These are phyloP conservation scores for Trypanosoma melophagium DNA, from an alignment of 208 protist genomes.

Conservation along the genomic window DNA sequence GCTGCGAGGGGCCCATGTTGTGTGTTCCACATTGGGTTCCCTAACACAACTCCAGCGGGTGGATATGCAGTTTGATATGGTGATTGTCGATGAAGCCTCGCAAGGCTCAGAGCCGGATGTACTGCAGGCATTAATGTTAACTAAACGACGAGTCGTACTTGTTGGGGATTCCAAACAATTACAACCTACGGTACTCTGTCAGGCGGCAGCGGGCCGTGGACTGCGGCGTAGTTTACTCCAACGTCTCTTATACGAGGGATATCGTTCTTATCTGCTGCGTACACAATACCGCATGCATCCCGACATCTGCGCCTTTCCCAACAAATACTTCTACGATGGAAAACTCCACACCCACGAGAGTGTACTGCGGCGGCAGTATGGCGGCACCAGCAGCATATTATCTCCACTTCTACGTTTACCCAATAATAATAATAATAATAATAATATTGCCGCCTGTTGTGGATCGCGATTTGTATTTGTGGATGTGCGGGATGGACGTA, in stretches of 20 bases:
- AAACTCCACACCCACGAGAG: slow-evolving; percentile 51
- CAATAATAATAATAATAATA: no score
- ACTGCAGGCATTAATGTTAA: slow-evolving; percentile 68
- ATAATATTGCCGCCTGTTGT: no score
- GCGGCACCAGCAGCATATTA: no score
- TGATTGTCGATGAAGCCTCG: slow-evolving; percentile 92
- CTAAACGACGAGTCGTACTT: slow-evolving; percentile 57
- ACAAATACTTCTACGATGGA: slow-evolving; percentile 72
- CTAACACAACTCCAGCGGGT: slow-evolving; percentile 57
- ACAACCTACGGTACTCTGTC: slow-evolving; percentile 84
- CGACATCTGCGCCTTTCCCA: slow-evolving; percentile 84
- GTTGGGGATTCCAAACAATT: slow-evolving; percentile 91
- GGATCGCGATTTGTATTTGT: slow-evolving; percentile 58
- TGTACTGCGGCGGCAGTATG: slow-evolving; percentile 30
- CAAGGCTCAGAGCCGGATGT: slow-evolving; percentile 89
- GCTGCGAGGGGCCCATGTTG: slow-evolving; percentile 38
- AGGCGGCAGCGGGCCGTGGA: slow-evolving; percentile 48
- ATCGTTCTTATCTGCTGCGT: slow-evolving; percentile 63
- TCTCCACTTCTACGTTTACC: not conserved
- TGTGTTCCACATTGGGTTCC: slow-evolving; percentile 84
- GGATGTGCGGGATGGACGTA: slow-evolving; percentile 46
- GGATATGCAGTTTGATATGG: slow-evolving; percentile 62
- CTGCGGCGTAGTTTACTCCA: slow-evolving; percentile 69
- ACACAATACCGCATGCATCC: slow-evolving; percentile 92
- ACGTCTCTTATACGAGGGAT: slow-evolving; percentile 66